Evolutionary conservation across 129 eudicot species (phyloP).

Genomic region (Centrapalus pauciflorus): DNA sequence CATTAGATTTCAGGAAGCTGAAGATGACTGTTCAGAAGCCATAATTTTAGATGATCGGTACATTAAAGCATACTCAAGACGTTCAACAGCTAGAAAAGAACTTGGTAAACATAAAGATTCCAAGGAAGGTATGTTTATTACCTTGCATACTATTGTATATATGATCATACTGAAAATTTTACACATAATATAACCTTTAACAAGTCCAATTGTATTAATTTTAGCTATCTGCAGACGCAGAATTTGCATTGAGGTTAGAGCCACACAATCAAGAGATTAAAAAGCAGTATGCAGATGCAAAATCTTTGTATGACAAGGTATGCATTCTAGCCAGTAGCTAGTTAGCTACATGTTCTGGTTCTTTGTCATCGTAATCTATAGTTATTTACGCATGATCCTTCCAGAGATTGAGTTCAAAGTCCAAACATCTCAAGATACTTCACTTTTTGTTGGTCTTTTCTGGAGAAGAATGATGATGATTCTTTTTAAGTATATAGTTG

Average conservation of each 20-base stretch:
- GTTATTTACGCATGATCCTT: not conserved
- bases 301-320: slow-evolving; percentile 83
- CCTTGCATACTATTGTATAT: not conserved
- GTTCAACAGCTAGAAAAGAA: slow-evolving; percentile 93
- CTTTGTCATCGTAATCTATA: not conserved
- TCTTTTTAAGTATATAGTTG: not conserved
- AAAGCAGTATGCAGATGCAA: slow-evolving; percentile 71
- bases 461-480: not conserved
- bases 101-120: slow-evolving; percentile 85
- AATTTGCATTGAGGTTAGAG: slow-evolving; percentile 87
- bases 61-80: slow-evolving; percentile 93
- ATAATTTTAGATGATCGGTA: slow-evolving; percentile 93
- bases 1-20: slow-evolving; percentile 90
- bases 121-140: slow-evolving; percentile 56
- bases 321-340: not conserved
- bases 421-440: not conserved
- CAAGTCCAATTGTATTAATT: slow-evolving; percentile 1
- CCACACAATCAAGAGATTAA: slow-evolving; percentile 92
- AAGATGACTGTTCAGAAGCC: slow-evolving; percentile 92
- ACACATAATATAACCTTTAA: not conserved
- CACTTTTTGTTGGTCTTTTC: not conserved
- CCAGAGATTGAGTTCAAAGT: not conserved
- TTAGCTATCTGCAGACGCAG: no score
- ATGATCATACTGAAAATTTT: not conserved
- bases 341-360: not conserved